Evolutionary conservation across 257 asterid species (phyloP), one percentile per base, ranked within the genome.

Genomic region (Plantago elongata): DNA sequence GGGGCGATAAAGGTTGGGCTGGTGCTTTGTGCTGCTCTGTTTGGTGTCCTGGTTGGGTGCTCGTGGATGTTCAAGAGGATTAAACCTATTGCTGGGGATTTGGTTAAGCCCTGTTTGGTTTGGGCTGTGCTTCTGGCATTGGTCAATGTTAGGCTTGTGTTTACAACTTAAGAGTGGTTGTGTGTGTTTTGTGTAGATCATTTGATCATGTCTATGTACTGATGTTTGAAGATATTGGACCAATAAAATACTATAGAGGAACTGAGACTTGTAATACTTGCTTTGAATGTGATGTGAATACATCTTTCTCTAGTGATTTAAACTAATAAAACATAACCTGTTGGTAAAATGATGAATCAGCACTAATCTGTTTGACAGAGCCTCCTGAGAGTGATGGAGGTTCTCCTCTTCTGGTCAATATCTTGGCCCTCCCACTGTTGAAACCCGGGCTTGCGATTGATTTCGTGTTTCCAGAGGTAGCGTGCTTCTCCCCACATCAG

Each of bases 401-500:
- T 79, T 63, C 99, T 85, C 54, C 83, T 83, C 70, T 75, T 78
- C 76, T 92, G 96, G 22, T 77, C 62, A 37, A 92, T 79, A 51
- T 83, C 88, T 61, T 64, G 55, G 5, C 88, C 94, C 13, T 84
- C 43, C 96, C 96, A 89, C 9, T 10, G 63, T 48, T 92, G 99
- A 54, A 81, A 77, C 4, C 96, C 97, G 3, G 83, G 86, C 50
- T 74, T 82, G 40, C 97, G 93, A 60, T 86, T 83, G 9, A 92
- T 92, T 79, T 87, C 95, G 38, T 89, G 99, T 72, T 83, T 83
- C 99, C 99, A 92, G 0, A 13, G 71, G 51, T 86, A 89, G 4
- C 99, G 81, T 0, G 99, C 97, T 50, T 89, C 96, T 16, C 96
- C 99, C 82, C 81, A 79, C 97, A 92, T 80, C 72, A 92, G 45